Percentiles rank a stretch among this genome's conserved stretches.
These are phyloP conservation scores for Arctostaphylos glauca DNA, from an alignment of 148 eudicot species.

Conservation along the genomic window DNA sequence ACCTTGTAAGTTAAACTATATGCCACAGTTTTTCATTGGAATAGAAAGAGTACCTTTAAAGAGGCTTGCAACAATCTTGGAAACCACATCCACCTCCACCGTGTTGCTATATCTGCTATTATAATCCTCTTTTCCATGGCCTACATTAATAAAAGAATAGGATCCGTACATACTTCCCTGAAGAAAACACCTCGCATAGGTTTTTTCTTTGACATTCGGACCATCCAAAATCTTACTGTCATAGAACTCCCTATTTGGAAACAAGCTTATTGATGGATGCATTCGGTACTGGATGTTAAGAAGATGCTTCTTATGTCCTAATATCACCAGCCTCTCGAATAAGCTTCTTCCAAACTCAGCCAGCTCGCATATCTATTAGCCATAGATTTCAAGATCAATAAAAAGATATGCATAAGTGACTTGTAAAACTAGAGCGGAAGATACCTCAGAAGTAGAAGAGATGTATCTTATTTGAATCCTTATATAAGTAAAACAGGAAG, in stretches of 20 bases:
- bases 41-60: slow-evolving; percentile 28
- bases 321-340: slow-evolving; percentile 41
- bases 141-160: slow-evolving; percentile 39
- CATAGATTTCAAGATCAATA: not conserved
- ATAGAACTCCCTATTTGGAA: slow-evolving; percentile 39
- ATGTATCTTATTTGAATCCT: too few relatives aligned
- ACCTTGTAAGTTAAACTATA: slow-evolving; percentile 23
- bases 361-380: slow-evolving; percentile 34
- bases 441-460: too few relatives aligned
- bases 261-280: slow-evolving; percentile 61
- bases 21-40: not conserved
- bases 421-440: slow-evolving; percentile 17
- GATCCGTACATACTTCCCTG: slow-evolving; percentile 30
- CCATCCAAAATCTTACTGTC: slow-evolving; percentile 27
- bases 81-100: slow-evolving; percentile 48
- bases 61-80: slow-evolving; percentile 39
- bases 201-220: slow-evolving; percentile 15
- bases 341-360: slow-evolving; percentile 61
- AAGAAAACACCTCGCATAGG: slow-evolving; percentile 17
- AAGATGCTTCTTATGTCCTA: slow-evolving; percentile 50
- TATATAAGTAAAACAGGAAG: too few relatives aligned
- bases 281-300: slow-evolving; percentile 53
- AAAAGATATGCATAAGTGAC: not conserved
- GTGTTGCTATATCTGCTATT: slow-evolving; percentile 39
- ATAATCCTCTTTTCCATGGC: slow-evolving; percentile 39